Conservation (phyloP, 1,139 yeast genomes). For the Saccharomyces hybrid region DNA sequence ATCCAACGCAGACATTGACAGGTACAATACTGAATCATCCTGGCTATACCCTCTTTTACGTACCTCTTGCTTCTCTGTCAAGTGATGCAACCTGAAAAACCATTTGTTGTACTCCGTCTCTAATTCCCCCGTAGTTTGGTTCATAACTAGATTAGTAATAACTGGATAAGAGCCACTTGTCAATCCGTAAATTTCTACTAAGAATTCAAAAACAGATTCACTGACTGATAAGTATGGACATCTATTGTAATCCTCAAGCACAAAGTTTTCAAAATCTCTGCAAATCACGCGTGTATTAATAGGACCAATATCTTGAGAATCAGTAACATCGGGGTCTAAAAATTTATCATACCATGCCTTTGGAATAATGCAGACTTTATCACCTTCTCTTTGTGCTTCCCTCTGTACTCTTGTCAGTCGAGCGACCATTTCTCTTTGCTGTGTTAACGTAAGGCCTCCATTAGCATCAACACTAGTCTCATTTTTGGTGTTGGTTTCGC, state of each 20-base stretch:
- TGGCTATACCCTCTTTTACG: constrained; percentile 17
- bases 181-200: constrained; percentile 51
- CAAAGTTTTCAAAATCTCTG: constrained; percentile 26
- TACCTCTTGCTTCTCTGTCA: constrained; percentile 27
- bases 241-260: constrained; percentile 28
- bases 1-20: constrained; percentile 20
- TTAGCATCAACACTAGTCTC: neutral
- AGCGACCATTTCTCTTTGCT: neutral
- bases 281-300: constrained; percentile 32
- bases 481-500: neutral
- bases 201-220: constrained; percentile 37
- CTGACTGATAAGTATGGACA: constrained; percentile 35
- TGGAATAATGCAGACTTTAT: constrained; percentile 33
- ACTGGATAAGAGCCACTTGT: constrained; percentile 39
- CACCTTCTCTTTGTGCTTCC: constrained; percentile 28
- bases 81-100: constrained; percentile 44
- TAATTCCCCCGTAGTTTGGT: constrained; percentile 35
- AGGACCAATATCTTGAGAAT: constrained; percentile 29
- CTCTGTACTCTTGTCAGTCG: constrained; percentile 11
- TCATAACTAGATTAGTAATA: constrained; percentile 39
- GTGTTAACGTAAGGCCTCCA: neutral
- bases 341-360: constrained; percentile 34
- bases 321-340: constrained; percentile 20
- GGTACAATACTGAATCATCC: constrained; percentile 14
- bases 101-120: constrained; percentile 50